Evolutionary conservation across 352 stramenopile species (phyloP).

Genomic region (Thalassiosira mediterranea): DNA sequence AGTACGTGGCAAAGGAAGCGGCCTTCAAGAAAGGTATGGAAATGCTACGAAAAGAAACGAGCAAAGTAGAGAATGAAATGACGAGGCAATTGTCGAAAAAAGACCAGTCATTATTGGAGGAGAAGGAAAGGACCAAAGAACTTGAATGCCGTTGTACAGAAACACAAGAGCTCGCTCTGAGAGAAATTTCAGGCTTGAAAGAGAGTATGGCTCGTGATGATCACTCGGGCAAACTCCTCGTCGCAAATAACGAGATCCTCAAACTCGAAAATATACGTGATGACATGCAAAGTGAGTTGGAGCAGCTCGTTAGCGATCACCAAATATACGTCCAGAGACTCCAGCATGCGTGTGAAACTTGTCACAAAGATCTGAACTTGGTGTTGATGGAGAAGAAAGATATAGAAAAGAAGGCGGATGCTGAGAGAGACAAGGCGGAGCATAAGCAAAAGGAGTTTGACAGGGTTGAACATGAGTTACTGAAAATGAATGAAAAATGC

Average conservation of each 20-base stretch:
- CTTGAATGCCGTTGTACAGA: conserved; percentile 25
- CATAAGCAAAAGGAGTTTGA: conserved; percentile 33
- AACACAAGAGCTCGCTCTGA: conserved; percentile 31
- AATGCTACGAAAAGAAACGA: conserved; percentile 5
- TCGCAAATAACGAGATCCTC: conserved; percentile 25
- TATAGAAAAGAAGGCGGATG: conserved; percentile 14
- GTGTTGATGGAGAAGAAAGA: conserved; percentile 32
- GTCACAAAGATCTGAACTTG: conserved; percentile 33
- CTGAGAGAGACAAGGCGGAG: conserved; percentile 12
- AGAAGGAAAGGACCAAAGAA: conserved; percentile 27
- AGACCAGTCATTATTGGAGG: conserved; percentile 18
- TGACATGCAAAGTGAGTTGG: conserved; percentile 30
- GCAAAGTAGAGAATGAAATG: conserved; percentile 2
- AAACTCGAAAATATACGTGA: conserved; percentile 35
- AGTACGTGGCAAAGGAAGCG: conserved; percentile 6
- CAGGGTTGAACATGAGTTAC: conserved; percentile 15
- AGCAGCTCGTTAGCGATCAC: conserved; percentile 7
- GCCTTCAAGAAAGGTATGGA: conserved; percentile 10
- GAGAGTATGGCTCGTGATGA: conserved; percentile 22
- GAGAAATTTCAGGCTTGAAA: conserved; percentile 28
- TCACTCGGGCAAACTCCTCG: conserved; percentile 34
- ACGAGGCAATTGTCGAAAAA: conserved; percentile 23
- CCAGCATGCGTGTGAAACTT: conserved; percentile 43
- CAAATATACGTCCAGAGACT: conserved; percentile 28
- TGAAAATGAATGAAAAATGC: conserved; percentile 31